Evolutionary conservation across 2,329 filamentous ascomycete species (phyloP).

Genomic region (Sarocladium oryzae): DNA sequence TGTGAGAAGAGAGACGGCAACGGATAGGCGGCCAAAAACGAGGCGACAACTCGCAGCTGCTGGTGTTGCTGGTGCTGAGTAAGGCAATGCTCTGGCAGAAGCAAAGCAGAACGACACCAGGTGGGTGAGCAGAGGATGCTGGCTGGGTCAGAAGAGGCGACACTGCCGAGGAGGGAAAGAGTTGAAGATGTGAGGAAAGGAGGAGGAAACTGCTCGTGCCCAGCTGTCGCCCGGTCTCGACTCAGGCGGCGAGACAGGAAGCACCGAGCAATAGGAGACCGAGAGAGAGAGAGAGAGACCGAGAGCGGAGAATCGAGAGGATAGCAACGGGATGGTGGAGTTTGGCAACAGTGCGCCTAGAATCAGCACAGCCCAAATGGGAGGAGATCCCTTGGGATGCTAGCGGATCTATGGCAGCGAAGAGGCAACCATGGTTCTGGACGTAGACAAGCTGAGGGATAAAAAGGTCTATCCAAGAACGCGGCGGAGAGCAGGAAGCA

Average conservation of each 20-base stretch:
- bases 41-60: no score
- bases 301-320: not conserved
- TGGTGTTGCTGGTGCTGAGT: no score
- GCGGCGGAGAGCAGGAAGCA: not conserved
- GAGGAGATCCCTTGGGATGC: not conserved
- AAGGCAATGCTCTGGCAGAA: not conserved
- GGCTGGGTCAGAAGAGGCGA: no score
- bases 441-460: not conserved
- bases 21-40: not conserved
- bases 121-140: not conserved
- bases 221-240: not conserved
- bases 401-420: no score
- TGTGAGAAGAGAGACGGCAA: not conserved
- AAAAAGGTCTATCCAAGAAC: not conserved
- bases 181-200: not conserved
- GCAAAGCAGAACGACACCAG: not conserved
- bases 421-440: not conserved
- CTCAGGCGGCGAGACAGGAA: no score
- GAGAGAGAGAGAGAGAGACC: not conserved
- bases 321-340: no score
- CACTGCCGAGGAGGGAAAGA: no score
- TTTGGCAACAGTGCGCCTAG: not conserved
- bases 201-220: not conserved
- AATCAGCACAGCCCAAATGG: conserved; percentile 1
- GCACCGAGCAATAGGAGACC: no score